Base-by-base conservation (phyloP, 176 grass and related monocot genomes). In the Paspalum notatum region DNA sequence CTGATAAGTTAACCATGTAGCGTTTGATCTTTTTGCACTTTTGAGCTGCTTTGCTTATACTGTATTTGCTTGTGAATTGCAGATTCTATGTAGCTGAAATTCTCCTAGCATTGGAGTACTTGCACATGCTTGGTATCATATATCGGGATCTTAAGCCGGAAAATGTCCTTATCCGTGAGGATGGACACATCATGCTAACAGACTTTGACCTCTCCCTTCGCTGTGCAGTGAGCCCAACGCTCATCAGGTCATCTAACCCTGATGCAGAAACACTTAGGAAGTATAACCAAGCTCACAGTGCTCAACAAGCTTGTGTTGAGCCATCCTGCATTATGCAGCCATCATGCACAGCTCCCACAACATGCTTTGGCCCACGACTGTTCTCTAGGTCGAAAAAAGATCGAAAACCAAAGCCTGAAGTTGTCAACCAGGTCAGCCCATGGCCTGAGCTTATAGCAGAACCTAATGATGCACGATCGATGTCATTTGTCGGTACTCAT, bases 131-230 rank as follows among this genome's bases (percentile, higher is more conserved):
- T 0, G 94, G 94, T 5, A 90, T 97, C 50, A 89, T 97, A 80
- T 97, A 97, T 67, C 89, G 94, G 24, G 94, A 97, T 70, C 87
- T 97, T 14, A 94, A 97, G 88, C 94, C 91, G 6, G 91, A 97
- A 82, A 97, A 97, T 40, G 83, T 97, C 60, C 91, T 97, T 66
- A 89, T 97, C 15, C 85, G 94, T 16, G 91, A 94, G 55, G 94
- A 97, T 22, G 94, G 94, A 54, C 94, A 97, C 71, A 97, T 97
- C 89, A 97, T 97, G 94, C 87, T 97, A 22, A 92, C 91, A 2
- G 91, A 94, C 57, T 97, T 94, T 17, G 89, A 92, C 62, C 91
- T 92, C 68, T 94, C 94, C 16, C 80, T 94, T 18, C 83, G 89
- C 0, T 97, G 94, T 54, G 48, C 87, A 46, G 89, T 97, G 27